These are phyloP conservation scores for Gynandropsis gynandra DNA, from an alignment of 345 rosid genomes.

Conservation along the genomic window DNA sequence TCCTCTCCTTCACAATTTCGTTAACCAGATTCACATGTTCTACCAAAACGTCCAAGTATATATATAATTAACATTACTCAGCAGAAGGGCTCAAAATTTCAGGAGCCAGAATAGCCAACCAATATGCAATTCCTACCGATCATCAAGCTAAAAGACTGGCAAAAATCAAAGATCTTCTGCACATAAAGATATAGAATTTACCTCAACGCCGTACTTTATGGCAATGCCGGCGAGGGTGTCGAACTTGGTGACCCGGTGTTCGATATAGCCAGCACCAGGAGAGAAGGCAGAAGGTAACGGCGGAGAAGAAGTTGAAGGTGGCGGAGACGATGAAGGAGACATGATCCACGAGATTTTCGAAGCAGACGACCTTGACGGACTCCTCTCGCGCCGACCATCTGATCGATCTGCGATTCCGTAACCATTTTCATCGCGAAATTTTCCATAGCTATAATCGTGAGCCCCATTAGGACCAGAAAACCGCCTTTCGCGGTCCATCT, in stretches of 20 bases:
- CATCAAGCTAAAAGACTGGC: not conserved
- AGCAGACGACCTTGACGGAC: slow-evolving; percentile 26
- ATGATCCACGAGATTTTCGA: slow-evolving; percentile 25
- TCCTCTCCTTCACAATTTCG: slow-evolving; percentile 9
- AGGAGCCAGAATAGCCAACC: too few relatives aligned
- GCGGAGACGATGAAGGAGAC: slow-evolving; percentile 30
- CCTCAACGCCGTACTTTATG: slow-evolving; percentile 94
- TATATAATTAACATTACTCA: too few relatives aligned
- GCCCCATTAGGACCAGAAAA: slow-evolving; percentile 22
- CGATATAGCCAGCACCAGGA: slow-evolving; percentile 36
- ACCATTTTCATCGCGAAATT: slow-evolving; percentile 30
- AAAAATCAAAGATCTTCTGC: not conserved
- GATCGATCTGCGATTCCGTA: slow-evolving; percentile 28
- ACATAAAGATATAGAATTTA: slow-evolving; percentile 4
- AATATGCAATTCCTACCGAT: too few relatives aligned
- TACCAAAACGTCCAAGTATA: too few relatives aligned
- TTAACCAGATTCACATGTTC: not conserved
- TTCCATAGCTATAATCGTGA: slow-evolving; percentile 23
- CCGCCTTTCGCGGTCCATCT: slow-evolving; percentile 44
- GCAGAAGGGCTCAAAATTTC: too few relatives aligned
- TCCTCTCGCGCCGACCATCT: slow-evolving; percentile 22
- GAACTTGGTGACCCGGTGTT: slow-evolving; percentile 65
- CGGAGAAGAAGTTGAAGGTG: slow-evolving; percentile 24
- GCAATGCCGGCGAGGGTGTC: slow-evolving; percentile 95
- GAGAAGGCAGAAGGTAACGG: slow-evolving; percentile 21